Percentiles rank a stretch among this genome's conserved stretches.
phyloP scores from a whole-genome alignment of 106 monocot species.

The Allium fistulosum region DNA sequence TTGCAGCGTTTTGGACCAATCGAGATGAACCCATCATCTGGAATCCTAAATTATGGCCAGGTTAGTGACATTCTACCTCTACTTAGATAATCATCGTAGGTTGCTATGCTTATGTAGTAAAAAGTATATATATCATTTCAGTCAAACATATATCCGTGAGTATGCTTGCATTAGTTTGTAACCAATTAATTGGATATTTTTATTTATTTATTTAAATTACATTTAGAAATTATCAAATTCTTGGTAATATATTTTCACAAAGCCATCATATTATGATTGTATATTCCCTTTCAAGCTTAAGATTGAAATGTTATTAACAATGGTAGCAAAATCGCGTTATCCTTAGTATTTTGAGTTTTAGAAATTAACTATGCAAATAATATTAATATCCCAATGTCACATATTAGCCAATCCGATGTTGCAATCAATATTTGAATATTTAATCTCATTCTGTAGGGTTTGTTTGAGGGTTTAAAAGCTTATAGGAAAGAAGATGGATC shows the following conservation, averaged over 20 bases:
- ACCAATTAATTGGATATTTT: too few relatives aligned
- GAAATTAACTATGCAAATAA: too few relatives aligned
- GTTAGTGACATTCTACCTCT: slow-evolving; percentile 11
- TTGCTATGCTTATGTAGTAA: slow-evolving; percentile 2
- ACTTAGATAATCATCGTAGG: neutral
- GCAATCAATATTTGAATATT: neutral
- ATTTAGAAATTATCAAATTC: too few relatives aligned
- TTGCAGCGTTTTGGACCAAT: slow-evolving; percentile 65
- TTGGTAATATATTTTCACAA: too few relatives aligned
- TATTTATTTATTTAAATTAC: too few relatives aligned
- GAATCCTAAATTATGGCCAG: slow-evolving; percentile 71
- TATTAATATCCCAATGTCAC: too few relatives aligned
- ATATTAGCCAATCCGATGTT: too few relatives aligned
- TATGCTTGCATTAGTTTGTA: neutral
- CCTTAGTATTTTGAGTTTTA: too few relatives aligned
- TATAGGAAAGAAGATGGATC: slow-evolving; percentile 61
- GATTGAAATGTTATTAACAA: too few relatives aligned
- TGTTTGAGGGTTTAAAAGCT: slow-evolving; percentile 76
- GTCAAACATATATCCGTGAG: neutral
- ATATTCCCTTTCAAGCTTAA: too few relatives aligned
- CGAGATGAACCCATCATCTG: slow-evolving; percentile 55
- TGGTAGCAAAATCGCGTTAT: too few relatives aligned
- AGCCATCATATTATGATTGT: too few relatives aligned
- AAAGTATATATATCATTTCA: neutral
- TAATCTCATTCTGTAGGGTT: slow-evolving; percentile 23